Base-by-base conservation (phyloP, 116 monocot species). In the Papilionanthe hybrid region DNA sequence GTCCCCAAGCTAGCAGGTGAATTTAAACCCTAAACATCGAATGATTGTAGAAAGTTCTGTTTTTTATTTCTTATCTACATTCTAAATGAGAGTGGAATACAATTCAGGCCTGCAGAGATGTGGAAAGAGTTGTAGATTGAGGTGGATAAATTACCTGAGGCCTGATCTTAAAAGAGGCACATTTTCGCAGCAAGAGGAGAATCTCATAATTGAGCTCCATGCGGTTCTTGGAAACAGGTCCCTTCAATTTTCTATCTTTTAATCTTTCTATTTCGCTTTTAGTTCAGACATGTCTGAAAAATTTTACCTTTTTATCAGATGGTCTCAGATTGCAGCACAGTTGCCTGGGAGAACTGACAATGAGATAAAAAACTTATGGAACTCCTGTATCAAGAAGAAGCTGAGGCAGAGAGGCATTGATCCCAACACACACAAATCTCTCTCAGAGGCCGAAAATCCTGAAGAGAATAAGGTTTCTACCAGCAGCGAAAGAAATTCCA, bases 311-410 rank as follows among this genome's bases (percentile, higher is more conserved):
- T 78, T 22, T 15, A 28, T 22, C 43, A 95, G 95, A 85, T 96
- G 96, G 96, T 96, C 96, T 19, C 93, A 96, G 78, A 96, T 96
- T 85, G 96, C 96, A 18, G 81, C 90, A 2, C 88, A 87, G 75
- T 72, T 96, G 82, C 91, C 93, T 1, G 96, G 93, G 47, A 93
- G 93, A 57, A 93, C 96, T 5, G 96, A 93, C 82, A 93, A 96
- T 47, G 96, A 93, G 86, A 96, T 93, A 44, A 96, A 96, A 86
- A 96, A 96, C 72, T 77, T 91, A 6, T 96, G 95, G 95, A 96
- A 96, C 41, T 96, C 95, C 7, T 84, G 85, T 81, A 89, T 96
- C 79, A 96, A 96, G 87, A 96, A 96, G 88, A 96, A 92, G 82
- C 90, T 96, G 68, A 88, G 83, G 83, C 92, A 92, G 85, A 90